Base-by-base conservation (phyloP, 257 asterid genomes). In the Linaria vulgaris region DNA sequence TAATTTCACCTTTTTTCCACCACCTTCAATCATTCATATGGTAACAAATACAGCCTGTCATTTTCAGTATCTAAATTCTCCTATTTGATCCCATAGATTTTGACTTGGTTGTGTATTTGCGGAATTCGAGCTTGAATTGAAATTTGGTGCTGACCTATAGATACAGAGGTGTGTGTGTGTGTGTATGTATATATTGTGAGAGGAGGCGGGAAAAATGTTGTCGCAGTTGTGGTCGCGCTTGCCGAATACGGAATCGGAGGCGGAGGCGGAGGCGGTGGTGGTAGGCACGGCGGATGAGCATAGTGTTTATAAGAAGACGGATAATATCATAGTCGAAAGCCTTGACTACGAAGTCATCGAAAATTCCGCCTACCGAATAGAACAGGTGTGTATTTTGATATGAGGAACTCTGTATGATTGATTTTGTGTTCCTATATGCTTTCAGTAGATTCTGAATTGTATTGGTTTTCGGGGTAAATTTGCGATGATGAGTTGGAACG, bases 291-390 rank as follows among this genome's bases (percentile, higher is more conserved):
- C 20, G 21, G 80, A 75, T 21, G 86, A 75, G 48, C 22, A 58
- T 46, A 85, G 74, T 54, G 68, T 37, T 17, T 57, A 64, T 13
- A 76, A 64, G 75, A 83, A 74, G 75, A 75, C 23, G 17, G 84
- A 87, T 37, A 88, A 74, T 12, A 69, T 73, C 41, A 10, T 67
- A 47, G 95, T 80, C 50, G 96, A 94, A 77, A 94, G 99, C 81
- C 96, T 94, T 49, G 99, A 94, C 56, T 94, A 89, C 77, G 99
- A 94, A 87, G 96, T 88, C 12, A 81, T 94, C 62, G 99, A 90
- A 60, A 94, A 90, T 69, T 79, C 70, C 51, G 94, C 95, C 14
- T 94, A 94, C 67, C 76, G 95, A 68, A 83, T 76, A 74, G 96
- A 94, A 61, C 99, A 87, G 97, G 99, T 90, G 46, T 65, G 17